These are phyloP conservation scores for Casuarina cunninghamiana DNA, from an alignment of 306 rosid genomes.

Conservation along the genomic window DNA sequence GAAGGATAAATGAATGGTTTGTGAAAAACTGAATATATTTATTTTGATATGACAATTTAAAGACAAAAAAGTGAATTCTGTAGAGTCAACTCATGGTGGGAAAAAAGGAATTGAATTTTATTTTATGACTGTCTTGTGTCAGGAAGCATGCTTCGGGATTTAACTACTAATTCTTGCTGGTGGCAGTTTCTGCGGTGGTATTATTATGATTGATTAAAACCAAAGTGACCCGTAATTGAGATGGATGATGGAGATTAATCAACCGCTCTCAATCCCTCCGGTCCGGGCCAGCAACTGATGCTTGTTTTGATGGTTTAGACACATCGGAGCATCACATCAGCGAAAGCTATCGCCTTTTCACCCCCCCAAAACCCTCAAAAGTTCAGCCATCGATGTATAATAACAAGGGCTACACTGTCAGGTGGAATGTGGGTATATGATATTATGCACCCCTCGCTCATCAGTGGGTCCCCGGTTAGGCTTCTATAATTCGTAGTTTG, in stretches of 20 bases:
- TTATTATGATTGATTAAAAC: neutral
- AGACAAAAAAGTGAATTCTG: no score
- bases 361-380: constrained; percentile 28
- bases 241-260: constrained; percentile 4
- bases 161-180: no score
- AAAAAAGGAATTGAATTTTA: no score
- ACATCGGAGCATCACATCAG: constrained; percentile 54
- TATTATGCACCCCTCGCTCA: constrained; percentile 17
- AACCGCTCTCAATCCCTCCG: neutral
- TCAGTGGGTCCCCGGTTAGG: constrained; percentile 39
- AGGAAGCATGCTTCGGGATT: no score
- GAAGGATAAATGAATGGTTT: no score
- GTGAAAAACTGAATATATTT: no score
- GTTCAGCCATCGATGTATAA: constrained; percentile 46
- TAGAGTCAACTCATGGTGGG: no score
- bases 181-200: no score
- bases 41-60: no score
- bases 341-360: constrained; percentile 42
- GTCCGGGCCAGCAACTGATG: constrained; percentile 26
- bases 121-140: no score
- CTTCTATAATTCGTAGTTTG: constrained; percentile 49
- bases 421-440: constrained; percentile 36
- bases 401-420: constrained; percentile 26
- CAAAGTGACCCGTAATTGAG: neutral
- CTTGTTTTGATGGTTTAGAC: constrained; percentile 28